Conservation (phyloP, 805 yeast genomes). For the Clavispora phyllophila region DNA sequence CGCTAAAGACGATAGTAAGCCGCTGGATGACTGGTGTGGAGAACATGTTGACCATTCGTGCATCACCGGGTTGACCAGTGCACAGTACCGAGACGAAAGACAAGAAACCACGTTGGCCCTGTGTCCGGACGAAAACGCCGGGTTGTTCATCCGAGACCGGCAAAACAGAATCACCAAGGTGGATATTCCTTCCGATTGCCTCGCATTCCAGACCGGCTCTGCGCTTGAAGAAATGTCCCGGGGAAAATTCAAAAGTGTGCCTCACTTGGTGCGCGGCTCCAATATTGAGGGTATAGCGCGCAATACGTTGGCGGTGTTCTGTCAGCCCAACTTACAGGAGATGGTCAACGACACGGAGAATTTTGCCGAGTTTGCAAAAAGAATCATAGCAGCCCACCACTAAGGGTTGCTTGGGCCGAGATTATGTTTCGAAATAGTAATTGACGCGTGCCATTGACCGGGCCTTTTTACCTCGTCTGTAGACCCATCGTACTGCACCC, state of each 20-base stretch:
- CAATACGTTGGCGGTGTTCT: slow-evolving; percentile 57
- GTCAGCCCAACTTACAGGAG: slow-evolving; percentile 54
- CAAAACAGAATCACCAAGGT: slow-evolving; percentile 43
- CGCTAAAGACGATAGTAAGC: slow-evolving; percentile 20
- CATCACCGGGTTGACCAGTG: slow-evolving; percentile 54
- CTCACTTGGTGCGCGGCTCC: slow-evolving; percentile 51
- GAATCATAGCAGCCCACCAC: slow-evolving; percentile 27
- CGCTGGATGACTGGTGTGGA: slow-evolving; percentile 51
- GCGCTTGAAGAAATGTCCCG: slow-evolving; percentile 48
- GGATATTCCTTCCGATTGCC: slow-evolving; percentile 48
- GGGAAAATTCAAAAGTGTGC: slow-evolving; percentile 51
- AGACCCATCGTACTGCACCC: not conserved
- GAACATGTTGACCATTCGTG: slow-evolving; percentile 59
- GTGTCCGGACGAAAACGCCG: slow-evolving; percentile 43
- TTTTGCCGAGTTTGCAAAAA: slow-evolving; percentile 45
- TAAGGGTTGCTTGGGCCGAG: too few species aligned
- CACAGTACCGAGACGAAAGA: slow-evolving; percentile 43
- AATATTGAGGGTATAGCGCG: slow-evolving; percentile 33
- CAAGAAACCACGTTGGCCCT: slow-evolving; percentile 19
- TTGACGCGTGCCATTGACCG: too few species aligned
- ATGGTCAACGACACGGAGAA: slow-evolving; percentile 39
- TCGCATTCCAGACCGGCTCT: slow-evolving; percentile 60
- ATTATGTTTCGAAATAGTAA: too few species aligned
- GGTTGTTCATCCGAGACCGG: slow-evolving; percentile 47
- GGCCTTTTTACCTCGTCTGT: not conserved